Evolutionary conservation across 306 rosid genomes (phyloP), one percentile per base, ranked within the genome.

Genomic region (Vigna unguiculata): DNA sequence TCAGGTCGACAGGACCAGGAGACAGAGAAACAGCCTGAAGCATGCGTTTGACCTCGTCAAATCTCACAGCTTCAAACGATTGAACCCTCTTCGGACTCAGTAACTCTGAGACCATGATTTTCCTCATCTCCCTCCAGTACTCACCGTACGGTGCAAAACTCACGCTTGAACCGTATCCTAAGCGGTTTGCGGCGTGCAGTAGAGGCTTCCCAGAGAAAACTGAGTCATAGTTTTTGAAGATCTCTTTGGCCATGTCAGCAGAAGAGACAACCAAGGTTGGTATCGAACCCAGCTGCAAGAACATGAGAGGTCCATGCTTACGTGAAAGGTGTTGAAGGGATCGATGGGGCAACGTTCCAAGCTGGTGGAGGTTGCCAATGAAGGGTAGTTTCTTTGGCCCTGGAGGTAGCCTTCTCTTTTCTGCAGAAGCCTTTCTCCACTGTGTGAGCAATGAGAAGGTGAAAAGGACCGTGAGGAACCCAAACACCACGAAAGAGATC

Each of bases 321-420:
- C 13, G 12, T 59, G 78, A 59, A 25, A 86, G 88, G 8, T 4
- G 20, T 7, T 77, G 78, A 6, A 85, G 72, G 5, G 81, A 71
- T 52, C 41, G 53, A 51, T 86, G 89, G 0, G 87, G 87, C 3
- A 85, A 40, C 25, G 2, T 72, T 5, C 82, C 80, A n/a, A 82
- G 47, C 1, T 80, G 86, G 84, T 83, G 93, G 9, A 89, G 89
- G 83, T 89, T 89, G 30, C 90, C 90, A 14, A 89, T 85, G 3
- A 89, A 58, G 11, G 90, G 90, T 2, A 86, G 66, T 76, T 53
- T 82, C 8, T 3, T 47, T 38, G 90, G 90, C 67, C 87, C 86
- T 9, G 45, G 45, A 19, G 90, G 88, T 36, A 87, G 89, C 20
- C 72, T 28, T 14, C 32, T 63, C 10, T 30, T 80, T 6, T 16